Base-by-base conservation (phyloP, 805 yeast species). In the Saccharomyces eubayanus region DNA sequence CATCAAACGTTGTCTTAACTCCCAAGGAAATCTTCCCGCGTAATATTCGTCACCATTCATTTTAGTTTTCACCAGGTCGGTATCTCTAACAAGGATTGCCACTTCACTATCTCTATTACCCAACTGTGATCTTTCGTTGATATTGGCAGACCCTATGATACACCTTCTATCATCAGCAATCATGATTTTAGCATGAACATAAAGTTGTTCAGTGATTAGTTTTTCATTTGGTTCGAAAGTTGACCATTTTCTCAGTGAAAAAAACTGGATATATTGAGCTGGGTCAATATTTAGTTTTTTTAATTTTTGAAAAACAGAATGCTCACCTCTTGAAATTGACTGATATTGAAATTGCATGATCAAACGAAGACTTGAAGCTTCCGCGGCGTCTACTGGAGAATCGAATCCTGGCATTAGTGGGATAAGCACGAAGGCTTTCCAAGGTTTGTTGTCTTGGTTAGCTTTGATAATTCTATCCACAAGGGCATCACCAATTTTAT, bases 321-420 rank as follows among this genome's bases (percentile, higher is more conserved):
- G 78, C 10, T 84, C 79, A 2, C 99, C 99, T 64, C 96, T 81
- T 0, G 96, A 87, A 20, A 94, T 94, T 2, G 96, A 85, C 83
- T 89, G 84, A 69, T 82, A 94, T 71, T 94, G 98, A 65, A 97
- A 90, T 71, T 90, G 92, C 94, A 92, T 91, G 60, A 94, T 95
- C 28, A 94, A 85, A 64, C 99, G 82, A 4, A 94, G 90, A n/a
- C 96, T 81, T 0, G 96, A 87, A 1, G 97, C 99, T 59, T 90
- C 97, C 14, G 94, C 87, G 57, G 87, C 82, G 65, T 92, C 98
- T 21, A 95, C 96, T 59, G 89, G 87, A 28, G 96, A 84, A 64
- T 87, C 94, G 68, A 95, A 94, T 0, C 99, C 99, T 1, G 99
- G 99, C 94, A 94, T 89, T 59, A 94, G 75, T 2, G 99, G 99